Conservation (phyloP, 257 asterid genomes). For the Paulownia fortunei region DNA sequence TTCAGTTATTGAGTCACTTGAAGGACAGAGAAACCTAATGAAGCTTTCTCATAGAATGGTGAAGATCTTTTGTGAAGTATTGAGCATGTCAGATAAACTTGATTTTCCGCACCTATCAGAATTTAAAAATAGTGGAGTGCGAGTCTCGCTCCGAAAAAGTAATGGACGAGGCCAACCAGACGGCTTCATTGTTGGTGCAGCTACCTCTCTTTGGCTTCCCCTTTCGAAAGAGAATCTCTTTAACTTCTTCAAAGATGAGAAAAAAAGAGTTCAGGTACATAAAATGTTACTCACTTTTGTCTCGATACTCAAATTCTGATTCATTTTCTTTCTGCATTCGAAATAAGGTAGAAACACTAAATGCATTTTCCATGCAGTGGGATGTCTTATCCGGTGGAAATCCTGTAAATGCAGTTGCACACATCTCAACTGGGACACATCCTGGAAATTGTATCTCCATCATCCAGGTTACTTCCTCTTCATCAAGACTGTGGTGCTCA, state of each 20-base stretch:
- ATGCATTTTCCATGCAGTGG: constrained; percentile 59
- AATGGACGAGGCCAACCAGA: constrained; percentile 42
- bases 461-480: constrained; percentile 56
- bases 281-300: neutral
- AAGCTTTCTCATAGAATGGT: constrained; percentile 74
- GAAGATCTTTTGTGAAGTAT: constrained; percentile 49
- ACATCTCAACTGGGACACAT: constrained; percentile 57
- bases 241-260: constrained; percentile 60
- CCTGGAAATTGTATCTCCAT: constrained; percentile 61
- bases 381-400: constrained; percentile 58
- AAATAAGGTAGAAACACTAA: neutral
- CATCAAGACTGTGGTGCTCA: neutral
- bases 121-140: constrained; percentile 47
- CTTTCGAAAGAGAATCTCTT: constrained; percentile 48
- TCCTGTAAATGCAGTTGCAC: constrained; percentile 52
- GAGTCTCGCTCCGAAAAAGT: constrained; percentile 49
- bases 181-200: constrained; percentile 57
- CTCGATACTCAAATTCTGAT: neutral
- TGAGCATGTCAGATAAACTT: constrained; percentile 53
- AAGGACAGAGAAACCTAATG: constrained; percentile 58
- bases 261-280: constrained; percentile 54
- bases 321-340: neutral
- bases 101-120: constrained; percentile 48
- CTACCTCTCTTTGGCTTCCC: constrained; percentile 73
- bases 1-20: constrained; percentile 48